Percentiles rank a stretch among this genome's conserved stretches.
phyloP scores from a whole-genome alignment of 2,329 filamentous ascomycete species.

The Cadophora luteo-olivacea region DNA sequence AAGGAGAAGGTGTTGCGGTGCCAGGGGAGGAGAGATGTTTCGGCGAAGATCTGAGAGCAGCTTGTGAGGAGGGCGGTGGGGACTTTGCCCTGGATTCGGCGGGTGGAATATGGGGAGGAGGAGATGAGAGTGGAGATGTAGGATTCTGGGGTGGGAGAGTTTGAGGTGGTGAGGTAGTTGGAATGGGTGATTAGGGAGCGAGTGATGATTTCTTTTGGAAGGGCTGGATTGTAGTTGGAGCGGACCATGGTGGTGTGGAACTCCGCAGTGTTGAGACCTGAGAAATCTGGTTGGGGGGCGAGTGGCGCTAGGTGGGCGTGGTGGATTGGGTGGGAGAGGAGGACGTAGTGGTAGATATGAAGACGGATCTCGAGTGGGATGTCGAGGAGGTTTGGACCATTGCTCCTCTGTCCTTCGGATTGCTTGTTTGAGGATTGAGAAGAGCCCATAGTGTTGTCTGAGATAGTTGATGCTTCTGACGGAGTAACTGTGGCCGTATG shows the following conservation, averaged over 20 bases:
- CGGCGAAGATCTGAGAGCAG: constrained; percentile 51
- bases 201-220: constrained; percentile 5
- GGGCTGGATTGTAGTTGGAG: neutral
- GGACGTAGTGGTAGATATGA: constrained; percentile 53
- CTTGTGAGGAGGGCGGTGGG: constrained; percentile 50
- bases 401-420: neutral
- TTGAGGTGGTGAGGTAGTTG: neutral
- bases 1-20: constrained; percentile 54
- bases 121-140: neutral
- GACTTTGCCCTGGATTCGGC: constrained; percentile 48
- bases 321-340: constrained; percentile 48
- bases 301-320: constrained; percentile 48
- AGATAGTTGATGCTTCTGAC: neutral
- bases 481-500: constrained; percentile 12
- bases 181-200: neutral
- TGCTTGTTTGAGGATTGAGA: neutral
- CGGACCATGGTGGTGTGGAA: constrained; percentile 22
- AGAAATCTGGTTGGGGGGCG: constrained; percentile 29
- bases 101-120: neutral
- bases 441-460: neutral
- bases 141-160: neutral
- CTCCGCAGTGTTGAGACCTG: constrained; percentile 17
- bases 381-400: constrained; percentile 42
- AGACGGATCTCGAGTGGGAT: constrained; percentile 55
- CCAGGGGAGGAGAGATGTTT: constrained; percentile 51